Base-by-base conservation (phyloP, 2,329 filamentous ascomycete species). In the Diaporthe capsici region DNA sequence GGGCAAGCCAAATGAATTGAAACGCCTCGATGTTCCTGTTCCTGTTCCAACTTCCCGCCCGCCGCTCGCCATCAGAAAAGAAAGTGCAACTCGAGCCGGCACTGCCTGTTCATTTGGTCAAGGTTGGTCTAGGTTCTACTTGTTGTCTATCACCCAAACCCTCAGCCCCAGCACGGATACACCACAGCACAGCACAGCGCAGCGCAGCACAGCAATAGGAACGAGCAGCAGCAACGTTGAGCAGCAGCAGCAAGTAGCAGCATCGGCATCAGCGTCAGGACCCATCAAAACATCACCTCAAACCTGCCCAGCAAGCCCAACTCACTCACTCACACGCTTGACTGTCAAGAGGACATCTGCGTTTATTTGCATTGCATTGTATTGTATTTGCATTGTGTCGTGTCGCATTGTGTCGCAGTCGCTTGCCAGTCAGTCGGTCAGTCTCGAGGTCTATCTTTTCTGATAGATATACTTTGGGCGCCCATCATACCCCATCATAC, bases 1-100 rank as follows among this genome's bases (percentile, higher is more conserved):
- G 63, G 63, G 63, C 63, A 68, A 68, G 63, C 63, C 63, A 68
- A 68, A 68, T 68, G 63, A 68, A 68, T 68, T 68, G 63, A 68
- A 68, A 68, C 63, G 63, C 63, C 31, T 53, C 47, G 47, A 68
- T 34, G 61, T 65, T 49, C 47, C 63, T 53, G 63, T 51, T 68
- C 28, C 47, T 53, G 63, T 53, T 53, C 63, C 63, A 68, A 53
- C 47, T 39, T 53, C 63, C 63, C 63, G 25, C 47, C 42, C 63
- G 63, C 63, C 63, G 63, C 20, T 68, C 63, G 47, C 47, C 63
- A 51, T 68, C 63, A 53, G 47, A 53, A 39, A 53, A 7, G 63
- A 68, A 68, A 68, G 63, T 68, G 63, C 63, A 68, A 68, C 63
- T 68, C 31, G 63, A 68, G 63, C 63, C 63, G 63, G 63, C 63